These are phyloP conservation scores for Exophiala sideris DNA, from an alignment of 2,329 filamentous ascomycete species.

Conservation along the genomic window DNA sequence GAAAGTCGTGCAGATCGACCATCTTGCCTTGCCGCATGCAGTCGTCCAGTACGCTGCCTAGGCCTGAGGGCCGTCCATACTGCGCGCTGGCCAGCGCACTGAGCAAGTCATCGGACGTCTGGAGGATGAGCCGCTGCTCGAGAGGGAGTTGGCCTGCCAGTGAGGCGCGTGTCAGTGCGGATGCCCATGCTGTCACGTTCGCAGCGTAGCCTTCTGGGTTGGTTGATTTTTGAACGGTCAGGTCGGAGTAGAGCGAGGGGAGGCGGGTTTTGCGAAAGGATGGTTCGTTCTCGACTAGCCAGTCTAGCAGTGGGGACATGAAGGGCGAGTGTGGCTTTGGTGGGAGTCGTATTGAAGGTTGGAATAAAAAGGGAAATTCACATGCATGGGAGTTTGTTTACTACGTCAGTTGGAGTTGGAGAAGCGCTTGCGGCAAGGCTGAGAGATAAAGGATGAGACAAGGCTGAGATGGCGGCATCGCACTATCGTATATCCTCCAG, in stretches of 20 bases:
- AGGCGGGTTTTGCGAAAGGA: conserved; percentile 59
- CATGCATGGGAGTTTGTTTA: neutral
- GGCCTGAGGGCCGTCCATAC: conserved; percentile 74
- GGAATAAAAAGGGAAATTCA: neutral
- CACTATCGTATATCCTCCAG: neutral
- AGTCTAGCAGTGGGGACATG: conserved; percentile 25
- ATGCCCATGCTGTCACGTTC: conserved; percentile 76
- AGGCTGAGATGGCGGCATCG: neutral
- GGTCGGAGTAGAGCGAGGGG: conserved; percentile 85
- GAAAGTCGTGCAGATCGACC: conserved; percentile 68
- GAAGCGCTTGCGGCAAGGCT: neutral
- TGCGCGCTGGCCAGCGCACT: conserved; percentile 70
- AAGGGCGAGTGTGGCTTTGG: neutral
- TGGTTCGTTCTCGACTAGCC: conserved; percentile 28
- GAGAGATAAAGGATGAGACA: neutral
- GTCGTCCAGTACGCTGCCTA: conserved; percentile 76
- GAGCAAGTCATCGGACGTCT: conserved; percentile 61
- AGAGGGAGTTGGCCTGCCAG: conserved; percentile 58
- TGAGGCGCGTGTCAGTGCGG: conserved; percentile 67
- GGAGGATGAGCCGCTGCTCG: conserved; percentile 46
- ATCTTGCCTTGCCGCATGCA: conserved; percentile 67
- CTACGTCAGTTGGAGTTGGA: neutral
- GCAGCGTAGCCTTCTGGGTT: conserved; percentile 84
- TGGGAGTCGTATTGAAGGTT: neutral
- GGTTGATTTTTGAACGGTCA: conserved; percentile 66